Evolutionary conservation across 2,329 filamentous ascomycete genomes (phyloP), one percentile per base, ranked within the genome.

Genomic region (Aspergillus quadricinctus): DNA sequence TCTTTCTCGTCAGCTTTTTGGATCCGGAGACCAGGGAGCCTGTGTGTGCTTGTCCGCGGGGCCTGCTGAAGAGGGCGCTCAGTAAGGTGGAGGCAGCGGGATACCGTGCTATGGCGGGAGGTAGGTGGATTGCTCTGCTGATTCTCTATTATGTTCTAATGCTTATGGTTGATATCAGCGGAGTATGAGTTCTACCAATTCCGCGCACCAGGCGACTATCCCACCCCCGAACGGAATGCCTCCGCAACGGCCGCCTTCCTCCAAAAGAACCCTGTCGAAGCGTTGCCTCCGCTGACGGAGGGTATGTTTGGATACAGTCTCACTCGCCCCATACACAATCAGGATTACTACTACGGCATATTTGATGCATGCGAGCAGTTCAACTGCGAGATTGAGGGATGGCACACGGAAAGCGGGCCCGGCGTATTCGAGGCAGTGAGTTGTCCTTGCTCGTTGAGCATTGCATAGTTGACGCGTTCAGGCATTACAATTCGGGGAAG

Each of bases 171-270:
- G 21, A 14, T 27, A 50, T 31, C 67, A 96, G 92, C 90, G 67
- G 92, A 96, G 72, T 96, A 94, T 77, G 92, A 97, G 68, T 97
- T 97, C 81, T 96, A 88, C 79, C 90, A 94, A 68, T 97, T 96
- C 76, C 83, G 86, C 66, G 84, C 84, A 4, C 92, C 92, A 9
- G 60, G 72, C 52, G 70, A 72, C 46, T 64, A 74, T 23, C 68
- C 78, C 40, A 74, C 78, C 21, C 73, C 79, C 21, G 80, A 86
- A 69, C 78, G 80, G 57, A 86, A 85, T 61, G 82, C 82, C 8
- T 85, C 87, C 29, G 86, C 88, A 0, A 89, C 90, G 1, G 89
- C 90, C 25, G 77, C 81, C 7, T 96, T 89, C 72, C 83, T 95
- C 40, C 81, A 84, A 66, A 78, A 87, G 6, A 91, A 95, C 71